Conservation (phyloP, 768 basidiomycete genomes). For the Boletus fagicola region DNA sequence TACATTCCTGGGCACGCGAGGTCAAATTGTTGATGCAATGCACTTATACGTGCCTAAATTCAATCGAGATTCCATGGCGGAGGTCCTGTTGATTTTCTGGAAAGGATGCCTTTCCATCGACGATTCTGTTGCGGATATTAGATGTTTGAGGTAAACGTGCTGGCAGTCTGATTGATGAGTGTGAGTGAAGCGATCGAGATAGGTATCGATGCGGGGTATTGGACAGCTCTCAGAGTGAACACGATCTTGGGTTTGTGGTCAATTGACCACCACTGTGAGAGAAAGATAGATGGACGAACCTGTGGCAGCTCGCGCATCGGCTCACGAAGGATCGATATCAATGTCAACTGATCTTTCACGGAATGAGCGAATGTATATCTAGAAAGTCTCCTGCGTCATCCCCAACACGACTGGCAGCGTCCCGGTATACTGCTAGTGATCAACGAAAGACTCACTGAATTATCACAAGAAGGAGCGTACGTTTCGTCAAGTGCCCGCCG, state of each 20-base stretch:
- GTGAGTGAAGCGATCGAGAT: constrained; percentile 63
- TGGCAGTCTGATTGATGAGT: constrained; percentile 54
- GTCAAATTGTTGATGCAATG: not conserved
- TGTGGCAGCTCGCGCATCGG: constrained; percentile 60
- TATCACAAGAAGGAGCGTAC: constrained; percentile 36
- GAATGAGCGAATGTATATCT: constrained; percentile 35
- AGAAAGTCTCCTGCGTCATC: constrained; percentile 39
- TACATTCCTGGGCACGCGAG: constrained; percentile 49
- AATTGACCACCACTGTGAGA: not conserved
- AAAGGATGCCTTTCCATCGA: constrained; percentile 49
- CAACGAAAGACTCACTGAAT: not conserved
- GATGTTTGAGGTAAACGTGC: constrained; percentile 48
- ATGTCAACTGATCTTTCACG: constrained; percentile 26
- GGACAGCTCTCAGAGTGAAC: constrained; percentile 61
- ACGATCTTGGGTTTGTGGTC: constrained; percentile 42
- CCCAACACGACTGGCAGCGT: constrained; percentile 31
- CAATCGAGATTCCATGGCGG: constrained; percentile 51
- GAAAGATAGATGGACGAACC: constrained; percentile 32
- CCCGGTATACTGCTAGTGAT: constrained; percentile 32
- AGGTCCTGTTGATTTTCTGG: constrained; percentile 48
- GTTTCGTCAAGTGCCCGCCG: constrained; percentile 48
- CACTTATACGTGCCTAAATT: constrained; percentile 47
- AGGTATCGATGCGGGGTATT: constrained; percentile 60
- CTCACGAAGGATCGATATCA: constrained; percentile 48
- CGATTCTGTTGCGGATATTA: constrained; percentile 58